Percentiles rank a stretch among this genome's conserved stretches.
These are phyloP conservation scores for Cadophora gregata DNA, from an alignment of 2,329 filamentous ascomycete species.

Conservation along the genomic window DNA sequence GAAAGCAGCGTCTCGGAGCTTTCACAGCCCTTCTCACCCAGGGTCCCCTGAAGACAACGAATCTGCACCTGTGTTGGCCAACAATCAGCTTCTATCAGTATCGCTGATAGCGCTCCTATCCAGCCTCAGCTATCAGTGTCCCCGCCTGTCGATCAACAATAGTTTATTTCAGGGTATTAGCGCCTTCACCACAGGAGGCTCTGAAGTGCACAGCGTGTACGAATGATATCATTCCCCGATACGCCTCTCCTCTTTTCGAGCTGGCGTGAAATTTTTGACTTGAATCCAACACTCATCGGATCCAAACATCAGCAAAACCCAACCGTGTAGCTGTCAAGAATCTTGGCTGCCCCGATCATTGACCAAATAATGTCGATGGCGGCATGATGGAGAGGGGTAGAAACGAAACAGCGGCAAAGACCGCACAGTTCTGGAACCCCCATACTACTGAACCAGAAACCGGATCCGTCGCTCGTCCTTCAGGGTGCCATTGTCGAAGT, in stretches of 20 bases:
- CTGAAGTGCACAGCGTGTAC: slow-evolving; percentile 1
- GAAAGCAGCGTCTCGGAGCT: not conserved
- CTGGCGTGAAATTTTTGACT: not conserved
- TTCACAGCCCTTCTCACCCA: not conserved
- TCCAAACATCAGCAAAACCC: not conserved
- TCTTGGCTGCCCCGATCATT: not conserved
- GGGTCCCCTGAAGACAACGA: not conserved
- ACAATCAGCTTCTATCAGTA: not conserved
- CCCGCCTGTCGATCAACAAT: slow-evolving; percentile 8
- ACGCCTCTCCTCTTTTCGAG: not conserved
- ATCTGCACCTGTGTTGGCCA: not conserved
- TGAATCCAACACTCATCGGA: not conserved
- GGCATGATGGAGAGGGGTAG: slow-evolving; percentile 9
- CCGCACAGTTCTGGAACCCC: not conserved
- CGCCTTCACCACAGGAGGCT: not conserved
- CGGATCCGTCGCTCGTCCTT: not conserved
- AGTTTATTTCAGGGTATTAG: slow-evolving; percentile 8
- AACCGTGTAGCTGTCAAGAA: not conserved
- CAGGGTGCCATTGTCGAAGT: not conserved
- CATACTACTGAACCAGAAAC: too few relatives aligned
- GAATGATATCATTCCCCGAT: slow-evolving; percentile 2
- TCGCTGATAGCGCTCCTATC: not conserved
- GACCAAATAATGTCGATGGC: not conserved
- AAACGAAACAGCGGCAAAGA: not conserved
- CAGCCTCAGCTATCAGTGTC: not conserved